Evolutionary conservation across 176 grass and related monocot species (phyloP).

Genomic region (Guadua angustifolia): DNA sequence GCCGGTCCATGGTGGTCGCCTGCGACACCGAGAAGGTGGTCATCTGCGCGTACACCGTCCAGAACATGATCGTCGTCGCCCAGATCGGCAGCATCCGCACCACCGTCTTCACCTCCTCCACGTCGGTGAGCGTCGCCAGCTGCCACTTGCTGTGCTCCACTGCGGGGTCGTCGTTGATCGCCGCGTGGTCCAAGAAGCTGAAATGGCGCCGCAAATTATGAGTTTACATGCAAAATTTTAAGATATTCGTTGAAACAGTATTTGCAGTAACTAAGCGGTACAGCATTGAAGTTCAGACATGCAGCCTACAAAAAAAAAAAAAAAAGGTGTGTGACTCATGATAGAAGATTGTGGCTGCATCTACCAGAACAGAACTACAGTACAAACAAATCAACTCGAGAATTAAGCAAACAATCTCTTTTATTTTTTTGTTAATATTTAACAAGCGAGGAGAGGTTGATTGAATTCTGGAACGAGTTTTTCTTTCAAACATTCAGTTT

Average conservation of each 20-base stretch:
- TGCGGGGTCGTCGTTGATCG: conserved; percentile 55
- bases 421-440: not conserved
- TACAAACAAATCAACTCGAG: not conserved
- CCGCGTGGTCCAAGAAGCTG: conserved; percentile 90
- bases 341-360: too few species aligned
- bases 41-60: conserved; percentile 97
- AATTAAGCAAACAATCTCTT: not conserved
- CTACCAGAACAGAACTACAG: not conserved
- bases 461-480: too few species aligned
- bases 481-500: not conserved
- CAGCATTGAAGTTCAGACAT: too few species aligned
- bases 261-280: too few species aligned
- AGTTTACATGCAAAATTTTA: not conserved
- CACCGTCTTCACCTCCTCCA: conserved; percentile 91
- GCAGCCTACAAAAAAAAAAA: too few species aligned
- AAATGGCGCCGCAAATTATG: not conserved
- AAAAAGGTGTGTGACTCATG: too few species aligned
- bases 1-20: conserved; percentile 88
- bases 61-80: conserved; percentile 97
- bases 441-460: not conserved
- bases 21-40: conserved; percentile 96
- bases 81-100: conserved; percentile 83
- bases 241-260: not conserved
- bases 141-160: conserved; percentile 60
- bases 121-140: conserved; percentile 77